Evolutionary conservation across 805 yeast genomes (phyloP), one percentile per base, ranked within the genome.

Genomic region (Candida orba): DNA sequence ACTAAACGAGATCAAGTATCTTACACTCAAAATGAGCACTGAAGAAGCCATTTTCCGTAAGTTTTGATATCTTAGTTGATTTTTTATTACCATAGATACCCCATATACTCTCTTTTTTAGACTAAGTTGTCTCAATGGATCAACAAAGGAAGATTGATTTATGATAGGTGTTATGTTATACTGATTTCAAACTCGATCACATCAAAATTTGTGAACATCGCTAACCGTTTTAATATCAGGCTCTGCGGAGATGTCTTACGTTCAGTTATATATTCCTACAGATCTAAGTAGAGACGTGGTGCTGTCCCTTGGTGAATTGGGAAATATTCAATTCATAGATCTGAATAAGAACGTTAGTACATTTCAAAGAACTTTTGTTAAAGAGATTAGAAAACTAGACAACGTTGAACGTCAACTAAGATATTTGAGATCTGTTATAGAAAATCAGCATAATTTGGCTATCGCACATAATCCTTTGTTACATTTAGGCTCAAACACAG

Each of bases 191-290:
- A 6, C 27, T 25, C 29, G 29, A 27, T 27, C 14, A 12, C 29
- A 27, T 27, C 14, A 27, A 27, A 12, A 27, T 12, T 10, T 10
- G 29, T 27, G 5, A 4, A 10, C 1, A 27, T n/a, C 14, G 36
- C 40, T 36, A 37, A 41, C 40, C 3, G 8, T 4, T 4, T 12
- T 22, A 18, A 4, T 27, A 6, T n/a, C 23, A 58, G 62, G 96
- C 73, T 90, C 98, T 45, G 98, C 98, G 82, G 95, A 86, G 58
- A 95, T 93, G 98, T 79, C 95, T 39, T 76, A 90, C 55, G 84
- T 91, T 42, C 96, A 93, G 69, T 72, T 93, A 53, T 91, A 87
- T 63, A 79, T 93, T 47, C 91, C 98, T 8, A 80, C 86, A 24
- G 99, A 93, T 65, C 81, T 85, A 36, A 78, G 95, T 8, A 72